Evolutionary conservation across 2,329 filamentous ascomycete species (phyloP), one percentile per base, ranked within the genome.

Genomic region (Claviceps capensis): DNA sequence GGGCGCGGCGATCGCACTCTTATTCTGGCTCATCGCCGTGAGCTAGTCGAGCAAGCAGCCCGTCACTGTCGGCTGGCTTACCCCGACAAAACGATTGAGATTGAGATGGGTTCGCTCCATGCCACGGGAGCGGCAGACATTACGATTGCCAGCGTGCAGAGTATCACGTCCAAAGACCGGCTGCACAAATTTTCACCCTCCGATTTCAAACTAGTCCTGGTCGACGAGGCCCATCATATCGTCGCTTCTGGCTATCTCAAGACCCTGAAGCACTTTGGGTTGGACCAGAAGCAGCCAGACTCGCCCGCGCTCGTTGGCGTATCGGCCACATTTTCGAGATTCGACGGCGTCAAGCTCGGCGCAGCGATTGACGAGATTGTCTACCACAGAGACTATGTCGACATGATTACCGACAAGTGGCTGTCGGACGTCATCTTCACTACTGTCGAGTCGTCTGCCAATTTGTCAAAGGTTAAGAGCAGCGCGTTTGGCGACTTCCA

Each of bases 211-310:
- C 79, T 98, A 0, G 72, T 98, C 0, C 76, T 98, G 2, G 91
- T 98, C 4, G 93, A 98, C 58, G 93, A 98, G 68, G 93, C 91
- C 4, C 93, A 98, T 65, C 93, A 98, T 67, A 95, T 97, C 50
- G 90, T 96, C 45, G 86, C 93, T 0, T 76, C 80, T 2, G 81
- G 82, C 7, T 97, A 97, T 62, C 74, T 94, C 55, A 76, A 78
- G 43, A 77, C 82, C 0, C 72, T 98, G 47, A 72, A 77, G n/a
- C 81, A 97, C 65, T 95, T 98, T 64, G 80, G 83, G 0, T 75
- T 95, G 17, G 68, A 79, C 51, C 60, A 69, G 48, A 72, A 69
- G 56, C 66, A 59, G 52, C 42, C 51, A 6, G 67, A 63, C 47
- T 67, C 63, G 1, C 84, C 87, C 0, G 78, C 81, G 17, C 72